phyloP scores from a whole-genome alignment of 257 asterid genomes.

The Anisodus tanguticus region DNA sequence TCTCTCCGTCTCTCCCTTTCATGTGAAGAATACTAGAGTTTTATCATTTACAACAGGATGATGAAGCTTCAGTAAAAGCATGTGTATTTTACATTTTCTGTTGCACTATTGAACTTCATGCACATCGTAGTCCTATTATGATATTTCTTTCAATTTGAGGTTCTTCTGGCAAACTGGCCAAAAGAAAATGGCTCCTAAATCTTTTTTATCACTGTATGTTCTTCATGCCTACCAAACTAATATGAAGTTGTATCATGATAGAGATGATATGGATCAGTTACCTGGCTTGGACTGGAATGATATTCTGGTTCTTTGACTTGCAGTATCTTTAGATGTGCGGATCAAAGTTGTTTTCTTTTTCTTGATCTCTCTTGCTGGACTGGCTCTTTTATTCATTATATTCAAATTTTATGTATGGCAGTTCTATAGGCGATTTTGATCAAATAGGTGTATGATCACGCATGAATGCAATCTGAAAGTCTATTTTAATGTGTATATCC shows the following conservation, averaged over 20 bases:
- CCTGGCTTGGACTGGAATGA: not conserved
- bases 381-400: not conserved
- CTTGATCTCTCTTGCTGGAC: not conserved
- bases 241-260: not conserved
- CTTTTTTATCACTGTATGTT: too few species aligned
- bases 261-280: conserved; percentile 17
- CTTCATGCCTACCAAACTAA: not conserved
- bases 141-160: not conserved
- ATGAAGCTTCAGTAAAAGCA: not conserved
- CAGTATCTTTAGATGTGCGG: not conserved
- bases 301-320: not conserved
- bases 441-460: not conserved
- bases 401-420: not conserved
- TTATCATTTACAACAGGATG: not conserved
- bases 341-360: not conserved
- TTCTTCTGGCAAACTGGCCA: not conserved
- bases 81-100: not conserved
- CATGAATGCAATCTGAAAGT: not conserved
- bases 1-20: not conserved
- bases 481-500: not conserved
- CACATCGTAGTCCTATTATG: not conserved
- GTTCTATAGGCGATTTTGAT: not conserved
- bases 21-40: not conserved
- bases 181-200: conserved; percentile 10
- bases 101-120: not conserved